phyloP scores from a whole-genome alignment of 1,284 basidiomycete genomes.

The Cerioporus squamosus region DNA sequence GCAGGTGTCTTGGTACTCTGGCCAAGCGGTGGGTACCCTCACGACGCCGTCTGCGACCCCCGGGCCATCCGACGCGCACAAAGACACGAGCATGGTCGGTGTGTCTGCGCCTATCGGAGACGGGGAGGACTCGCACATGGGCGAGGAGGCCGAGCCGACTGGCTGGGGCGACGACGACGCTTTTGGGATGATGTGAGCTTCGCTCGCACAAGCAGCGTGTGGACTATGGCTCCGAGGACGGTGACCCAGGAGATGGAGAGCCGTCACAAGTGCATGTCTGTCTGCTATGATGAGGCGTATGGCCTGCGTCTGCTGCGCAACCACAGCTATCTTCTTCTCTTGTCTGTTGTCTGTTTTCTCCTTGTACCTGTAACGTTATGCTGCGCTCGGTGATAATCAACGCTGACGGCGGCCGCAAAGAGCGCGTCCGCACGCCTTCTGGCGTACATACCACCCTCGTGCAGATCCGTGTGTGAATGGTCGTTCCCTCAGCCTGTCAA shows the following conservation, averaged over 20 bases:
- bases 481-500: no score
- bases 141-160: slow-evolving; percentile 58
- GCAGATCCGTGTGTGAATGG: background rate
- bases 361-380: slow-evolving; percentile 9
- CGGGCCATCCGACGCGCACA: slow-evolving; percentile 15
- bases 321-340: background rate
- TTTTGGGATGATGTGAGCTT: slow-evolving; percentile 59
- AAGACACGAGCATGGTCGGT: slow-evolving; percentile 15
- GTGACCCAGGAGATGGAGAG: background rate
- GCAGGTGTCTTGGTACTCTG: slow-evolving; percentile 67
- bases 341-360: background rate
- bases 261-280: background rate
- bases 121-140: slow-evolving; percentile 24
- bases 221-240: background rate
- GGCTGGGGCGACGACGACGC: slow-evolving; percentile 72
- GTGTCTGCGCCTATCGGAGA: slow-evolving; percentile 8
- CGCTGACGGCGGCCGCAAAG: slow-evolving; percentile 4
- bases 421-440: slow-evolving; percentile 10
- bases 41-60: slow-evolving; percentile 23
- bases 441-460: background rate
- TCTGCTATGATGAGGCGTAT: background rate
- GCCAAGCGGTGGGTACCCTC: slow-evolving; percentile 32
- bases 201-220: background rate
- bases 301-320: background rate
- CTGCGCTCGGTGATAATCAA: slow-evolving; percentile 8